Conservation (phyloP, 2,329 filamentous ascomycete species). For the Ophiostoma fasciatum region DNA sequence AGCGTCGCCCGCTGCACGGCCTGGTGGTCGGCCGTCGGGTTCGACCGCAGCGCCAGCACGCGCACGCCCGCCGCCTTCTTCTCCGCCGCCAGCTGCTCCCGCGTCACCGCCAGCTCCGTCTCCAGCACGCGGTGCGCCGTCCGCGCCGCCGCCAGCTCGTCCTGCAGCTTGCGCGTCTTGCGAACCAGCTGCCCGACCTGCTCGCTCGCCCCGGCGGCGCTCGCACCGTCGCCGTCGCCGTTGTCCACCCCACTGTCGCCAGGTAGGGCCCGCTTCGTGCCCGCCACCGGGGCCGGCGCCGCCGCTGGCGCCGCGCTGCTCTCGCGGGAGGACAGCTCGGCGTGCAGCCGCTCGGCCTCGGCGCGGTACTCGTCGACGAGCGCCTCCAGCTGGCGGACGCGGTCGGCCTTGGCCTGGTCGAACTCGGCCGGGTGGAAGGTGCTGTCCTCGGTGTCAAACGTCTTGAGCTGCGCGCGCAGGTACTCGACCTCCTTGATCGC, state of each 20-base stretch:
- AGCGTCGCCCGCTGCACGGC: constrained; percentile 73
- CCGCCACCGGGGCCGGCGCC: constrained; percentile 16
- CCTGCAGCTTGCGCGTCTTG: constrained; percentile 75
- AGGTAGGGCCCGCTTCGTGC: constrained; percentile 50
- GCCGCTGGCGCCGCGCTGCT: constrained; percentile 22
- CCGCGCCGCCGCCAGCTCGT: constrained; percentile 55
- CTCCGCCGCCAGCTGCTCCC: constrained; percentile 55
- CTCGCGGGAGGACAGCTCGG: constrained; percentile 45
- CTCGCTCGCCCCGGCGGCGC: constrained; percentile 44
- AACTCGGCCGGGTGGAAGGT: constrained; percentile 70
- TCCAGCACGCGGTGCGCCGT: constrained; percentile 56
- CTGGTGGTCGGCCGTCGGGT: constrained; percentile 77
- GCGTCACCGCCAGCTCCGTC: constrained; percentile 57
- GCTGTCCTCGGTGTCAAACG: constrained; percentile 74
- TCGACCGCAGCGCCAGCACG: constrained; percentile 74
- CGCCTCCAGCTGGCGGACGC: constrained; percentile 70
- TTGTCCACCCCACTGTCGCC: constrained; percentile 40
- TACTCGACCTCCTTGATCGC: constrained; percentile 91
- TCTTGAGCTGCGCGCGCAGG: constrained; percentile 79
- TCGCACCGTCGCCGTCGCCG: constrained; percentile 34
- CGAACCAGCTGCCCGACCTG: constrained; percentile 71
- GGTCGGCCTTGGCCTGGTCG: constrained; percentile 58
- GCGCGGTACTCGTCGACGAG: constrained; percentile 74
- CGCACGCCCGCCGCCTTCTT: constrained; percentile 60
- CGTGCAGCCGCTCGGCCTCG: constrained; percentile 61